Conservation (phyloP, 1,139 yeast genomes). For the Geotrichum fermentans region DNA sequence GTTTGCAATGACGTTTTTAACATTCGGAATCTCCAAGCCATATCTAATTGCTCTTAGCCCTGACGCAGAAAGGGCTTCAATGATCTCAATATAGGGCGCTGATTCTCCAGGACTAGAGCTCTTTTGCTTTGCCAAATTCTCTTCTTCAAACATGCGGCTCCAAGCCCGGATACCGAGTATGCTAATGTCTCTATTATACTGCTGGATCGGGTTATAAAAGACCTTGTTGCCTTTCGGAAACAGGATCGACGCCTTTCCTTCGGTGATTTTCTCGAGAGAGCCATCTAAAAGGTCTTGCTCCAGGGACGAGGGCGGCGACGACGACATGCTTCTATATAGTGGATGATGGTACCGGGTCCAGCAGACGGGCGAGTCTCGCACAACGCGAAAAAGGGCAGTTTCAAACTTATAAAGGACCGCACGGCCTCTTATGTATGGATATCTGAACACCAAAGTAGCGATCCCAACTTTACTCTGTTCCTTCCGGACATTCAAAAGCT, state of each 20-base stretch:
- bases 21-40: slow-evolving; percentile 80
- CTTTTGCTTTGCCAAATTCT: slow-evolving; percentile 24
- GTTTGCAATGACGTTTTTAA: slow-evolving; percentile 71
- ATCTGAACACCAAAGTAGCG: too few relatives aligned
- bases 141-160: slow-evolving; percentile 47
- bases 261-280: slow-evolving; percentile 38
- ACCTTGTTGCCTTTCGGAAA: slow-evolving; percentile 76
- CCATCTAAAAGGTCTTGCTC: too few relatives aligned
- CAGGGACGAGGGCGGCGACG: too few relatives aligned
- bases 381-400: too few relatives aligned
- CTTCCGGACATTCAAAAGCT: too few relatives aligned
- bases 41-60: slow-evolving; percentile 90
- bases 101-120: slow-evolving; percentile 22
- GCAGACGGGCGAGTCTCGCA: not conserved
- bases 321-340: not conserved
- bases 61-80: slow-evolving; percentile 91
- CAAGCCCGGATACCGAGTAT: slow-evolving; percentile 83
- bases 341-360: not conserved
- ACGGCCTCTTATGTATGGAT: too few relatives aligned
- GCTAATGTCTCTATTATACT: slow-evolving; percentile 87
- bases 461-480: too few relatives aligned
- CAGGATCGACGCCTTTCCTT: slow-evolving; percentile 76
- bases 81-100: slow-evolving; percentile 47
- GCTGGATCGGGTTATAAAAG: slow-evolving; percentile 93
- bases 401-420: too few relatives aligned